These are phyloP conservation scores for Dipodascus albidus DNA, from an alignment of 805 yeast genomes.

Conservation along the genomic window DNA sequence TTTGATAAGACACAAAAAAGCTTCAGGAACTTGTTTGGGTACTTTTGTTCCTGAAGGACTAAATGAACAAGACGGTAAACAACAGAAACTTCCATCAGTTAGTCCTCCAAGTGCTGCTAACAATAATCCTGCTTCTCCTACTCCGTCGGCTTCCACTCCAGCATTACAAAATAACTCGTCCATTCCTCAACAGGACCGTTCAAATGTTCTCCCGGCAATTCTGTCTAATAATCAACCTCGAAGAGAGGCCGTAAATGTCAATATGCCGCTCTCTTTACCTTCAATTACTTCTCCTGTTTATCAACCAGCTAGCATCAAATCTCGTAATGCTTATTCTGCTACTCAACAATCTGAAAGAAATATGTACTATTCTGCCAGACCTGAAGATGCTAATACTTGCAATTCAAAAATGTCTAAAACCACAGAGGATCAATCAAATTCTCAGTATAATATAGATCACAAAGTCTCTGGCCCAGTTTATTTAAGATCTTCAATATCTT, in stretches of 20 bases:
- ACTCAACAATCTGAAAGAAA: too few species aligned
- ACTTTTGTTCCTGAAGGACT: not conserved
- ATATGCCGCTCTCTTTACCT: not conserved
- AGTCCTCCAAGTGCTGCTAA: not conserved
- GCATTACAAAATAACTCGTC: not conserved
- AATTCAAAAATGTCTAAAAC: too few species aligned
- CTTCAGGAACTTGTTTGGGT: conserved; percentile 25
- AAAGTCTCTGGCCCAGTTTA: not conserved
- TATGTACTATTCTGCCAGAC: not conserved
- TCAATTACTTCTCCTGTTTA: not conserved
- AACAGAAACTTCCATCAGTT: conserved; percentile 1
- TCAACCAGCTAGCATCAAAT: not conserved
- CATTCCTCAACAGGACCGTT: not conserved
- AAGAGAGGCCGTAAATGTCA: not conserved
- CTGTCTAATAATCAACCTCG: not conserved
- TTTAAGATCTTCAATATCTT: not conserved
- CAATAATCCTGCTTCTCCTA: not conserved
- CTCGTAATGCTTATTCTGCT: not conserved
- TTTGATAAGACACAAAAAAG: conserved; percentile 51
- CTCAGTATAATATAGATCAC: too few species aligned
- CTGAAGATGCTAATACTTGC: too few species aligned
- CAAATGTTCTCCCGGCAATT: not conserved
- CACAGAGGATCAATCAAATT: too few species aligned
- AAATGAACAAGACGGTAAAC: conserved; percentile 3
- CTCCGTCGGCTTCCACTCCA: not conserved